Conservation (phyloP, 2,329 filamentous ascomycete species). For the Arthrobotrys sphaeroides region DNA sequence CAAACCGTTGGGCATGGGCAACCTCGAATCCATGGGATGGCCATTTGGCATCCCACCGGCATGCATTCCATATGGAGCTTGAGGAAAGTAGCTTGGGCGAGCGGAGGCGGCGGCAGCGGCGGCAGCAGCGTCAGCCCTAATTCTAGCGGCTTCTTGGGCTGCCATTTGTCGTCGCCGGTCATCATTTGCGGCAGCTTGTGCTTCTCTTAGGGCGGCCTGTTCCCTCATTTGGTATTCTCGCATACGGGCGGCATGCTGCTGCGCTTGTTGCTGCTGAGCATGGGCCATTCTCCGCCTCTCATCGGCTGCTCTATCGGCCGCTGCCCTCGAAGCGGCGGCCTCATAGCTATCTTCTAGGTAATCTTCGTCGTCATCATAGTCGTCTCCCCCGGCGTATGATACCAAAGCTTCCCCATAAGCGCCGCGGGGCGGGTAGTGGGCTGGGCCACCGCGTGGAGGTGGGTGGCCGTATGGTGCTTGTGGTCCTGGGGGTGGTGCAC, state of each 20-base stretch:
- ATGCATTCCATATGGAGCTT: conserved; percentile 24
- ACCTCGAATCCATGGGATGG: too few relatives aligned
- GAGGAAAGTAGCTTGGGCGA: conserved; percentile 26
- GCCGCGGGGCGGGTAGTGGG: conserved; percentile 47
- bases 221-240: conserved; percentile 23
- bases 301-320: conserved; percentile 50
- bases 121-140: conserved; percentile 23
- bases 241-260: conserved; percentile 34
- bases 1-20: conserved; percentile 39
- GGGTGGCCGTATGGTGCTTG: conserved; percentile 50
- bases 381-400: conserved; percentile 54
- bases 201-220: conserved; percentile 27
- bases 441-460: conserved; percentile 51
- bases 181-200: conserved; percentile 52
- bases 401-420: conserved; percentile 39
- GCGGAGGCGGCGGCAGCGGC: conserved; percentile 30
- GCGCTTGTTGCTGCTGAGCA: conserved; percentile 50
- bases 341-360: conserved; percentile 55
- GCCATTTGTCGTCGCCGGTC: conserved; percentile 33
- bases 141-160: conserved; percentile 16
- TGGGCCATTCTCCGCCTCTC: conserved; percentile 40
- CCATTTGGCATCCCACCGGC: conserved; percentile 30
- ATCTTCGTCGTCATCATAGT: conserved; percentile 55
- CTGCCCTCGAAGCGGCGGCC: conserved; percentile 32
- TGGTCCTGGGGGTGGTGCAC: conserved; percentile 36